Conservation (phyloP, 345 rosid species). For the Trapa bicornis region DNA sequence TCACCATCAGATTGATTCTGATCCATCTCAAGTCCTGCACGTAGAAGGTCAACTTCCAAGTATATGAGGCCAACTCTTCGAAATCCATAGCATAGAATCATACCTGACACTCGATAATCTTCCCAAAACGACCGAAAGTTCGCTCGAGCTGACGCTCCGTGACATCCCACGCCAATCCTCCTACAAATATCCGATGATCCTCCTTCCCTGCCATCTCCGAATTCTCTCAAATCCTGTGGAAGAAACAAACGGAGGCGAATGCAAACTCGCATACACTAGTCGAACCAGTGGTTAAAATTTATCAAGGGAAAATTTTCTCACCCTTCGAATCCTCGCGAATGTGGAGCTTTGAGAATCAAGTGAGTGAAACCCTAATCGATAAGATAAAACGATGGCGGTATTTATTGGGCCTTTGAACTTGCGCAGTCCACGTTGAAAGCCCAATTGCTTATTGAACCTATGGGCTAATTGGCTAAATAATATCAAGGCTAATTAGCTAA, state of each 20-base stretch:
- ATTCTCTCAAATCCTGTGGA: conserved; percentile 1
- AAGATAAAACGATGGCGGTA: not conserved
- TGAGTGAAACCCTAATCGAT: not conserved
- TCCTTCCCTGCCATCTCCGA: conserved; percentile 63
- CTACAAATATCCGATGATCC: conserved; percentile 74
- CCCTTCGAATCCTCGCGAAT: not conserved
- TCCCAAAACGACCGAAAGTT: conserved; percentile 75
- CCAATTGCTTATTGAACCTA: no score
- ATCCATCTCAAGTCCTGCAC: not conserved
- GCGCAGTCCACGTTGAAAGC: not conserved
- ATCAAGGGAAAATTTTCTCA: not conserved
- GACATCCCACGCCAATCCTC: conserved; percentile 80
- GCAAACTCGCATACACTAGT: not conserved
- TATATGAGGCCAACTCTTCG: not conserved
- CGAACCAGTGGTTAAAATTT: not conserved
- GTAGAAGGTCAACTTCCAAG: not conserved
- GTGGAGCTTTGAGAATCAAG: not conserved
- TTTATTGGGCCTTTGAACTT: not conserved
- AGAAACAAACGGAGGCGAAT: not conserved
- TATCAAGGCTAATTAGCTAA: no score
- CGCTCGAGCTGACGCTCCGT: conserved; percentile 77
- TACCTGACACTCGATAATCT: conserved; percentile 82
- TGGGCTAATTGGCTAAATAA: no score
- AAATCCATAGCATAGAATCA: not conserved
- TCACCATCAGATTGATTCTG: not conserved